Percentiles rank a stretch among this genome's conserved stretches.
These are phyloP conservation scores for Pseudozyma hubeiensis DNA, from an alignment of 1,284 basidiomycete genomes.

Conservation along the genomic window DNA sequence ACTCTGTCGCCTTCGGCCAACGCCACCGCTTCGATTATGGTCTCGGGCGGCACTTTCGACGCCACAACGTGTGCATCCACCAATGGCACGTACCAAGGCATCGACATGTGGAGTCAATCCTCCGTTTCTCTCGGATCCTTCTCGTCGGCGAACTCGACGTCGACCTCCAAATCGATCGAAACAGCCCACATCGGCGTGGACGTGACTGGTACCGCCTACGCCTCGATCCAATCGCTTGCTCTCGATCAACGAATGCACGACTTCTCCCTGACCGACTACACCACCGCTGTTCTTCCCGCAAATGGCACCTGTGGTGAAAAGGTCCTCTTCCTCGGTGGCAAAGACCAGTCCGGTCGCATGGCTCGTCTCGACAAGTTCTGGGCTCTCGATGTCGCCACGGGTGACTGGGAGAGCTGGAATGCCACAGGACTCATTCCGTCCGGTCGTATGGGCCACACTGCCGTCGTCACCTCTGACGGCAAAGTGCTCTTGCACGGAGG, in stretches of 20 bases:
- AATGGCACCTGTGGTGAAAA: slow-evolving; percentile 24
- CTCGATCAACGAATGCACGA: slow-evolving; percentile 38
- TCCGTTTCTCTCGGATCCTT: background rate
- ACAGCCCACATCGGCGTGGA: slow-evolving; percentile 26
- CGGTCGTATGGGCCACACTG: slow-evolving; percentile 66
- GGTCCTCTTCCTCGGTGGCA: slow-evolving; percentile 66
- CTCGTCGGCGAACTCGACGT: background rate
- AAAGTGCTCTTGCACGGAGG: slow-evolving; percentile 68
- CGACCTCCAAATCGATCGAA: slow-evolving; percentile 4
- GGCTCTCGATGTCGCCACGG: slow-evolving; percentile 55
- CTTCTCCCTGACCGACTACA: slow-evolving; percentile 62
- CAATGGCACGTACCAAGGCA: slow-evolving; percentile 29
- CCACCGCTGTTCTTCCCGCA: slow-evolving; percentile 42
- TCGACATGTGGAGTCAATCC: slow-evolving; percentile 36
- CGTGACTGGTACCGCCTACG: slow-evolving; percentile 6
- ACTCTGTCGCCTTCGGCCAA: slow-evolving; percentile 14
- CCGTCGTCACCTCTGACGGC: slow-evolving; percentile 55
- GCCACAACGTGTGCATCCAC: slow-evolving; percentile 16
- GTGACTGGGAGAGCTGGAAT: slow-evolving; percentile 57
- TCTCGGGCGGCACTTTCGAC: slow-evolving; percentile 35
- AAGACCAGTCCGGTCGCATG: slow-evolving; percentile 51
- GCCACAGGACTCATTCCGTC: slow-evolving; percentile 55
- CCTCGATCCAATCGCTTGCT: slow-evolving; percentile 25
- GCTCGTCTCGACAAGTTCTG: slow-evolving; percentile 52
- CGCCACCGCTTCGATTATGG: slow-evolving; percentile 22